A percentile compares a stretch with the other conserved stretches of the same genome.
These are phyloP conservation scores for Nitzschia inconspicua DNA, from an alignment of 108 stramenopile species.

Conservation along the genomic window DNA sequence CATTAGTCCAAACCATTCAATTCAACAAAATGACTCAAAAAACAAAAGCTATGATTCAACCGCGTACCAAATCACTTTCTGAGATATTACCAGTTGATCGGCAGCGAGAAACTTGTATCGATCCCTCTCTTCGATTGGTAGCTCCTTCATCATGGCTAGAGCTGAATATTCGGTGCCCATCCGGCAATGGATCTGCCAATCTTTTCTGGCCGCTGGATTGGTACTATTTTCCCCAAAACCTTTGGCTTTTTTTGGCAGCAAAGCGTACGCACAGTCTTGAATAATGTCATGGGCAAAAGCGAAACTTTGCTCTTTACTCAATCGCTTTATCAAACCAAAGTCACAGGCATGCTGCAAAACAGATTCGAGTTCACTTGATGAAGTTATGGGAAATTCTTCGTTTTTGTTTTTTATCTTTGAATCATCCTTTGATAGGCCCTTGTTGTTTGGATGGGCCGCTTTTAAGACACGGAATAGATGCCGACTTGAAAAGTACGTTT, in stretches of 20 bases:
- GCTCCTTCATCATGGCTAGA: not conserved
- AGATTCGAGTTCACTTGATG: not conserved
- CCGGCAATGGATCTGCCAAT: not conserved
- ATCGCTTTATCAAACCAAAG: not conserved
- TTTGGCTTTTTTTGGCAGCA: not conserved
- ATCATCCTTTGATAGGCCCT: too few relatives aligned
- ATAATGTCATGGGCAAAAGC: constrained; percentile 12
- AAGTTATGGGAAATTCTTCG: not conserved
- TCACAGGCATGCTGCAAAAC: not conserved
- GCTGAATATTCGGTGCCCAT: constrained; percentile 20
- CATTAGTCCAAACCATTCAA: too few relatives aligned
- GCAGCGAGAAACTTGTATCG: constrained; percentile 18
- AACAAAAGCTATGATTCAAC: too few relatives aligned
- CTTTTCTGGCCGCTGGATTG: too few relatives aligned
- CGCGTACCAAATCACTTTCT: too few relatives aligned
- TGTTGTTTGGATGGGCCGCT: not conserved
- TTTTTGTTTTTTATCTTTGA: not conserved
- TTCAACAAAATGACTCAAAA: too few relatives aligned
- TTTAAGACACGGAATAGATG: not conserved
- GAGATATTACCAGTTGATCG: constrained; percentile 4
- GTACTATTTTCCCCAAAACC: too few relatives aligned
- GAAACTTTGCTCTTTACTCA: not conserved
- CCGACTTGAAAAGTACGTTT: not conserved
- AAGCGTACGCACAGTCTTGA: constrained; percentile 1
- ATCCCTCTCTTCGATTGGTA: constrained; percentile 1